phyloP scores from a whole-genome alignment of 2,329 filamentous ascomycete genomes.

The Coniochaeta prunicola region DNA sequence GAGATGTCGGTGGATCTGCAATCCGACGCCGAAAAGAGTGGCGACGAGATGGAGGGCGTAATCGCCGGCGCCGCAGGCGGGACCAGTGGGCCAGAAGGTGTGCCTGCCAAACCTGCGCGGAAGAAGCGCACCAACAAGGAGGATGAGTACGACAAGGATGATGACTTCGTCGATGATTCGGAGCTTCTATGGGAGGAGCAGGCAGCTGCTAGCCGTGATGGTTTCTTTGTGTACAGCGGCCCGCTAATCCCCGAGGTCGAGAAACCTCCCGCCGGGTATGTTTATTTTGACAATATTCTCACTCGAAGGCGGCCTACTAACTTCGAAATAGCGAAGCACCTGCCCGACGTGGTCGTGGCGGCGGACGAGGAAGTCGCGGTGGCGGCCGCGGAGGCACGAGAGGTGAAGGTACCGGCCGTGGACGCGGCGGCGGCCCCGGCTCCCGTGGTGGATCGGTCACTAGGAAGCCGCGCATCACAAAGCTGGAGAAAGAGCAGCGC shows the following conservation, averaged over 20 bases:
- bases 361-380: conserved; percentile 36
- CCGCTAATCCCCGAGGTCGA: conserved; percentile 83
- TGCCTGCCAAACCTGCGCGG: conserved; percentile 55
- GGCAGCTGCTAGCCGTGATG: conserved; percentile 87
- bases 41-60: conserved; percentile 77
- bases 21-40: conserved; percentile 65
- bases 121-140: conserved; percentile 77
- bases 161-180: conserved; percentile 86
- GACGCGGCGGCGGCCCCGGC: conserved; percentile 49
- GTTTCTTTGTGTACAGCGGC: conserved; percentile 96
- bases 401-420: conserved; percentile 57
- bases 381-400: conserved; percentile 44
- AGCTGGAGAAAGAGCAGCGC: conserved; percentile 74
- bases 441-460: conserved; percentile 68
- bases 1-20: conserved; percentile 73
- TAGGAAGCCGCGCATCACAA: conserved; percentile 78
- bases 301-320: conserved; percentile 22
- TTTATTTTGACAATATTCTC: conserved; percentile 12
- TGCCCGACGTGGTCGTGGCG: conserved; percentile 60
- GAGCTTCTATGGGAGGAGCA: conserved; percentile 94
- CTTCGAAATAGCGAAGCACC: conserved; percentile 56
- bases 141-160: conserved; percentile 77
- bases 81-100: conserved; percentile 51
- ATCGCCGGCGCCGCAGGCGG: conserved; percentile 39
- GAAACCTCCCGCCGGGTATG: conserved; percentile 54